Evolutionary conservation across 2,329 filamentous ascomycete species (phyloP).

Genomic region (Biscogniauxia marginata): DNA sequence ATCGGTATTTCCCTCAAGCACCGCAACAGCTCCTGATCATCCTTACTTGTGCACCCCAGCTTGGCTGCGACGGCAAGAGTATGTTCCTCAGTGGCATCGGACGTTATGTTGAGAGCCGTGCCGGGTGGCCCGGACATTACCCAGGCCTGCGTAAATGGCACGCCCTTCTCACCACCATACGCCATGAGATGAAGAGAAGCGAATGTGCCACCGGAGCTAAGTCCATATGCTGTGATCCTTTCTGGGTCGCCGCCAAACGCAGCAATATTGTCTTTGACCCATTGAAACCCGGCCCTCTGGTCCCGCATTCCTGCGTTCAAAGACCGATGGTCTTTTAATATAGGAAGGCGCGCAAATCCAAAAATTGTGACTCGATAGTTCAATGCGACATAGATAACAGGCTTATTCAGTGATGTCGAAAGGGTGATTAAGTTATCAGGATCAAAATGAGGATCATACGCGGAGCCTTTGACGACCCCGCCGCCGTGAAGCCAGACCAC

Average conservation of each 20-base stretch:
- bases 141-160: slow-evolving; percentile 34
- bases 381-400: slow-evolving; percentile 27
- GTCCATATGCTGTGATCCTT: slow-evolving; percentile 21
- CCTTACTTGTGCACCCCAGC: slow-evolving; percentile 15
- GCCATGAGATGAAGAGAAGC: slow-evolving; percentile 27
- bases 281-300: slow-evolving; percentile 26
- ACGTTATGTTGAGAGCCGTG: slow-evolving; percentile 32
- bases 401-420: slow-evolving; percentile 19
- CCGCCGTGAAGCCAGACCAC: slow-evolving; percentile 27
- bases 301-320: slow-evolving; percentile 29
- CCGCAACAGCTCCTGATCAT: slow-evolving; percentile 16
- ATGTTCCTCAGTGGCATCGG: slow-evolving; percentile 29
- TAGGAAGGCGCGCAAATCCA: slow-evolving; percentile 28
- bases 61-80: slow-evolving; percentile 24
- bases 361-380: slow-evolving; percentile 33
- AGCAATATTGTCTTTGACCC: slow-evolving; percentile 30
- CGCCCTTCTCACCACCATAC: slow-evolving; percentile 30
- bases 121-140: slow-evolving; percentile 36
- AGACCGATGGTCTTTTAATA: slow-evolving; percentile 27
- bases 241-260: slow-evolving; percentile 29
- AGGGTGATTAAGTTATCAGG: slow-evolving; percentile 21
- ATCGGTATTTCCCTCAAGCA: slow-evolving; percentile 25
- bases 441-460: slow-evolving; percentile 26
- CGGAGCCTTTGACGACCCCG: slow-evolving; percentile 27
- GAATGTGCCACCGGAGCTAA: slow-evolving; percentile 24